phyloP scores from a whole-genome alignment of 805 yeast genomes.

The Ogataea zsoltii region DNA sequence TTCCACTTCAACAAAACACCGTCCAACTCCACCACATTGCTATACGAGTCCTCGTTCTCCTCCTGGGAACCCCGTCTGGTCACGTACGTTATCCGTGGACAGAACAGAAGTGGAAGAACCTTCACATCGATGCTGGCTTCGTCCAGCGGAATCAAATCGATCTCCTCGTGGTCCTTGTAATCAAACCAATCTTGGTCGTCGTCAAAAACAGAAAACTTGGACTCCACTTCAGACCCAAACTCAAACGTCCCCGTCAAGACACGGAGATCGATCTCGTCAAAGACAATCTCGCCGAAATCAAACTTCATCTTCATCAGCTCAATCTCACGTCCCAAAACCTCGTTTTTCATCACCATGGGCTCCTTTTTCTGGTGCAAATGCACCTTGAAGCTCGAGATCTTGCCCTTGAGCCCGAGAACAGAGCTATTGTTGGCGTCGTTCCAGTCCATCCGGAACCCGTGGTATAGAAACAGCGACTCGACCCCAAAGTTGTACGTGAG shows the following conservation, averaged over 20 bases:
- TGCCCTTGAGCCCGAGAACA: slow-evolving; percentile 68
- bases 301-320: slow-evolving; percentile 60
- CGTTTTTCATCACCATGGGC: slow-evolving; percentile 45
- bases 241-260: slow-evolving; percentile 49
- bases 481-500: slow-evolving; percentile 75
- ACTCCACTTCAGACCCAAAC: slow-evolving; percentile 5
- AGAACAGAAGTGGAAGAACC: slow-evolving; percentile 62
- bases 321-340: slow-evolving; percentile 47
- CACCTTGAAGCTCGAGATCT: slow-evolving; percentile 51
- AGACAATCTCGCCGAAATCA: slow-evolving; percentile 58
- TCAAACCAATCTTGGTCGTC: slow-evolving; percentile 64
- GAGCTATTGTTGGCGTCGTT: slow-evolving; percentile 43
- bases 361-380: slow-evolving; percentile 66
- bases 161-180: slow-evolving; percentile 59
- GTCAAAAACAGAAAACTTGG: slow-evolving; percentile 43
- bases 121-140: slow-evolving; percentile 41
- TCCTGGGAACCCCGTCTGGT: slow-evolving; percentile 46
- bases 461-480: slow-evolving; percentile 70
- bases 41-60: slow-evolving; percentile 55
- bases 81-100: slow-evolving; percentile 73
- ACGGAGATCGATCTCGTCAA: slow-evolving; percentile 60
- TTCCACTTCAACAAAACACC: slow-evolving; percentile 80
- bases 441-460: slow-evolving; percentile 56
- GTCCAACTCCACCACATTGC: slow-evolving; percentile 71
- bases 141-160: slow-evolving; percentile 42